phyloP scores from a whole-genome alignment of 192 early-diverging fungal species.

The Backusella macrospora region DNA sequence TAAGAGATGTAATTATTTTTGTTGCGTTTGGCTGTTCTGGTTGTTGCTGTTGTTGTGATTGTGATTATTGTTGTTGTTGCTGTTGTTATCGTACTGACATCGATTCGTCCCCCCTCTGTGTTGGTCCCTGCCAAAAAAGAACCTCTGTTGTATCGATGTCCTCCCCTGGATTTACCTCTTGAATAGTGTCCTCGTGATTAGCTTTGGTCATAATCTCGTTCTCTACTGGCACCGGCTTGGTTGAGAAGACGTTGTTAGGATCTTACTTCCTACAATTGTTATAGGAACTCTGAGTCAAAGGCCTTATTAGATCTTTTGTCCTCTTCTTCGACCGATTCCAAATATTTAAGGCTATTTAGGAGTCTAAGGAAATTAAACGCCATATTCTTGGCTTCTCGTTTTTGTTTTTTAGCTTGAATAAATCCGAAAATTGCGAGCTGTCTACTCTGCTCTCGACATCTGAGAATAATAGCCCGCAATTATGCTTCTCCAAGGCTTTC shows the following conservation, averaged over 20 bases:
- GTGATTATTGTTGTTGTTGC: no score
- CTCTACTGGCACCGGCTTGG: no score
- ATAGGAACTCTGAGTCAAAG: neutral
- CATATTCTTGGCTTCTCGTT: neutral
- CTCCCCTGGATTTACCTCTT: no score
- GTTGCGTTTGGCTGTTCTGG: no score
- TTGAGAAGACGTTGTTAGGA: neutral
- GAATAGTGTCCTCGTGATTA: no score
- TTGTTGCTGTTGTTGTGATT: no score
- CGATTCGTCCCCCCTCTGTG: no score
- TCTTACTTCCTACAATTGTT: neutral
- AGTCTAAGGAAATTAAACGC: neutral
- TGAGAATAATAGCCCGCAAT: neutral
- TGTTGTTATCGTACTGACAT: no score
- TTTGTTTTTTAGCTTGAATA: neutral
- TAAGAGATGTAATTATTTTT: no score
- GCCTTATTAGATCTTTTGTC: neutral
- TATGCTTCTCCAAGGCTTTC: neutral
- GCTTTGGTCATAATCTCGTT: no score
- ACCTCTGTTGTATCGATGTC: no score
- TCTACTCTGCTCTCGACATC: neutral
- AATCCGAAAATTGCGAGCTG: slow-evolving; percentile 3
- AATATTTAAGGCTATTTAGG: neutral
- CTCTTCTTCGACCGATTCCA: neutral
- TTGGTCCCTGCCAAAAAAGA: no score